Percentiles rank a stretch among this genome's conserved stretches.
phyloP scores from a whole-genome alignment of 495 filamentous ascomycete species.

The Aspergillus sclerotioniger region DNA sequence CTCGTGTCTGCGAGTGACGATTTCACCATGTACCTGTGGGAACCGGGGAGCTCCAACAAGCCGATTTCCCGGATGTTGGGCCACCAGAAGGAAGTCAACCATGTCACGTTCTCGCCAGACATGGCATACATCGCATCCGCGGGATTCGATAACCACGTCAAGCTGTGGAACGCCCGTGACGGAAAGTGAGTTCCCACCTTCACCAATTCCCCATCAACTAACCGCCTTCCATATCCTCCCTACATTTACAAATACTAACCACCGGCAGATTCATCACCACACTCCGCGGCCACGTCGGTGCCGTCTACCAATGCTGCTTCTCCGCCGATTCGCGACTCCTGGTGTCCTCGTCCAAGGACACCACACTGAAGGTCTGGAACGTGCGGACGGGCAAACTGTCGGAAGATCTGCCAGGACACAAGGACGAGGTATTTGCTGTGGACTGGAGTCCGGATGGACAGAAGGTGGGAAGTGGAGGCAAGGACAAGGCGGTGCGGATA shows the following conservation, averaged over 20 bases:
- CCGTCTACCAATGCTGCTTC: constrained; percentile 89
- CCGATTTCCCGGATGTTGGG: constrained; percentile 84
- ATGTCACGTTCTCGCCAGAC: constrained; percentile 91
- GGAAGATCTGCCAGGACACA: constrained; percentile 87
- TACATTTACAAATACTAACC: not conserved
- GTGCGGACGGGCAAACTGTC: constrained; percentile 77
- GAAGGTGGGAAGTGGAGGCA: constrained; percentile 84
- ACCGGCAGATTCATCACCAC: constrained; percentile 69
- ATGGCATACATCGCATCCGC: constrained; percentile 81
- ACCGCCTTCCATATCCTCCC: too few relatives aligned
- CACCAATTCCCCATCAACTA: not conserved
- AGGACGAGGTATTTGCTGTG: constrained; percentile 91
- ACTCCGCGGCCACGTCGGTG: constrained; percentile 86
- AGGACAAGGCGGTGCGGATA: constrained; percentile 85
- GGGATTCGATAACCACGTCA: constrained; percentile 89
- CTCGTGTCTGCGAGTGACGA: constrained; percentile 91
- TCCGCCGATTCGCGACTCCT: constrained; percentile 83
- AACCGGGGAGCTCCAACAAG: constrained; percentile 74
- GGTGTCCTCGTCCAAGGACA: constrained; percentile 86
- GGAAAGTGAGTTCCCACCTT: constrained; percentile 51
- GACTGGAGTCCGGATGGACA: constrained; percentile 89
- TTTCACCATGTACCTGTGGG: constrained; percentile 96
- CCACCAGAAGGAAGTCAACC: constrained; percentile 95
- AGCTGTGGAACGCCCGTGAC: constrained; percentile 74
- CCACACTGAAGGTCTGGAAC: constrained; percentile 93